Evolutionary conservation across 495 filamentous ascomycete genomes (phyloP).

Genomic region (Penicillium soppii): DNA sequence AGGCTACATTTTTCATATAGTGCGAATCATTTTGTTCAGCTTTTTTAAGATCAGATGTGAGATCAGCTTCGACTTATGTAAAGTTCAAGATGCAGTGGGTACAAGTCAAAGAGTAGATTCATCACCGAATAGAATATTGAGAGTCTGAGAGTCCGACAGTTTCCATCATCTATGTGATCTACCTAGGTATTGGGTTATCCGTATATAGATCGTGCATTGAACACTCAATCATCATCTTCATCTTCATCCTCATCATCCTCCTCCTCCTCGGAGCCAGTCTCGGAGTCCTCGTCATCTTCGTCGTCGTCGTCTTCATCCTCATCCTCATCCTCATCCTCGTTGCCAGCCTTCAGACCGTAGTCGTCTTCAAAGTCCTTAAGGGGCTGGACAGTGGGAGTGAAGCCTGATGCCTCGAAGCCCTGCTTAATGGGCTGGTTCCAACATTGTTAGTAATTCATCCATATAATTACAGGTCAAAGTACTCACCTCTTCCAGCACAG

Average conservation of each 20-base stretch:
- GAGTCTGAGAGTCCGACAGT: conserved; percentile 4
- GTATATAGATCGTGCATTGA: conserved; percentile 17
- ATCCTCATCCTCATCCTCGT: conserved; percentile 63
- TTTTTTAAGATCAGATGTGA: conserved; percentile 1
- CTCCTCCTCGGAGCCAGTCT: conserved; percentile 45
- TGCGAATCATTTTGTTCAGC: conserved; percentile 11
- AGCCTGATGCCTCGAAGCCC: conserved; percentile 70
- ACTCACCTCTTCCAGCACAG: conserved; percentile 78
- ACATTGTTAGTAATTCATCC: conserved; percentile 4
- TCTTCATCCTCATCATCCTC: conserved; percentile 25
- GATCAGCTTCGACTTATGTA: neutral
- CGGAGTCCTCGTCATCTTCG: conserved; percentile 46
- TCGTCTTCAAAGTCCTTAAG: conserved; percentile 84
- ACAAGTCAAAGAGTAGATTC: conserved; percentile 2
- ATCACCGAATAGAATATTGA: neutral
- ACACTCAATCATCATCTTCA: conserved; percentile 23
- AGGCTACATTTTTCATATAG: conserved; percentile 10
- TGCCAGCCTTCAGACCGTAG: conserved; percentile 80
- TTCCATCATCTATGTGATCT: conserved; percentile 10
- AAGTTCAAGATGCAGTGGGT: neutral
- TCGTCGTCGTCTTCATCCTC: conserved; percentile 64
- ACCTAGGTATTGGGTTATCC: conserved; percentile 6
- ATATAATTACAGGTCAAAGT: neutral
- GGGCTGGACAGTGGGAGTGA: conserved; percentile 71
- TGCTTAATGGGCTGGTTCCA: conserved; percentile 61